Conservation (phyloP, 164 flowering plant genomes). For the Aristolochia contorta region DNA sequence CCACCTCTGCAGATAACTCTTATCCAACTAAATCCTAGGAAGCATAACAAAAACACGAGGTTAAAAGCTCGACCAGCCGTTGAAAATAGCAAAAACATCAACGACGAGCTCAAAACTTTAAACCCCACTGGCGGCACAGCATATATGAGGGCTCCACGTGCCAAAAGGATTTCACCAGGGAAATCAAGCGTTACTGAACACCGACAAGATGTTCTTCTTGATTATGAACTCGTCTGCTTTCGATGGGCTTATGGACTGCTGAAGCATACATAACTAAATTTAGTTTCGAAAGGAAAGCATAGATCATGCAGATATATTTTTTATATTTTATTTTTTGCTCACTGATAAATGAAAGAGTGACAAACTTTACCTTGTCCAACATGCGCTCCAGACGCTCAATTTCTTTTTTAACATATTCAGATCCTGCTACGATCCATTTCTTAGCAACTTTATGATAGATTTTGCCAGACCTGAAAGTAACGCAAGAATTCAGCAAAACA, state of each 20-base stretch:
- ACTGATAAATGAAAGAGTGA: too few species aligned
- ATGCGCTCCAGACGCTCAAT: slow-evolving; percentile 69
- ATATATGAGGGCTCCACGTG: background rate
- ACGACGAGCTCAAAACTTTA: background rate
- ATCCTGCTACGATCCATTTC: slow-evolving; percentile 53
- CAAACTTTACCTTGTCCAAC: slow-evolving; percentile 57
- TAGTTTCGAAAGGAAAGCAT: background rate
- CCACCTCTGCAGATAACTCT: too few species aligned
- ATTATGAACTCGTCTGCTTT: slow-evolving; percentile 84
- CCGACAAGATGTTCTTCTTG: slow-evolving; percentile 73
- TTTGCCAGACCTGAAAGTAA: slow-evolving; percentile 57
- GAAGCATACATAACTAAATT: background rate
- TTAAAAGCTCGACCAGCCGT: too few species aligned
- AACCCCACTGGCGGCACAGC: background rate
- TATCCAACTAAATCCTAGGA: too few species aligned
- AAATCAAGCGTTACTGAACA: slow-evolving; percentile 28
- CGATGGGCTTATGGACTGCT: slow-evolving; percentile 72
- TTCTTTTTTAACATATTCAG: slow-evolving; percentile 81
- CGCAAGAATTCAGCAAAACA: too few species aligned
- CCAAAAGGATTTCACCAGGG: background rate
- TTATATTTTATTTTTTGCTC: too few species aligned
- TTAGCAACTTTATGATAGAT: slow-evolving; percentile 77
- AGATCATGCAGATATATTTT: too few species aligned
- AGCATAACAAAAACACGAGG: too few species aligned
- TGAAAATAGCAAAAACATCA: too few species aligned